phyloP scores from a whole-genome alignment of 495 filamentous ascomycete species.

The Clavariopsis aquatica region DNA sequence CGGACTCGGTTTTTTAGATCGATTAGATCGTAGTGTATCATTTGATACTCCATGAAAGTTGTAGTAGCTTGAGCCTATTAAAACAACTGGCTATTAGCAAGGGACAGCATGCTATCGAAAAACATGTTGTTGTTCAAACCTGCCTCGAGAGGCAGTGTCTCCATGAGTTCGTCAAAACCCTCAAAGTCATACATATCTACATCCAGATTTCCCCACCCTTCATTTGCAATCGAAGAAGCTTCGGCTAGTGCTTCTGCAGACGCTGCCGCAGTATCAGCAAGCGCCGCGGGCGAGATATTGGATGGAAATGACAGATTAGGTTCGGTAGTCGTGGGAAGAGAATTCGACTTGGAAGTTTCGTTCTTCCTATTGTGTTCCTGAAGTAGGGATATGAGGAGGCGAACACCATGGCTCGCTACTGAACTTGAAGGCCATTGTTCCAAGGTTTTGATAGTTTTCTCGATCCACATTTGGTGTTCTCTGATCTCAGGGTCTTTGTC shows the following conservation, averaged over 20 bases:
- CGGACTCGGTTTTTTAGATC: neutral
- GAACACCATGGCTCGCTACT: slow-evolving; percentile 24
- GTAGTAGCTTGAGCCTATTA: neutral
- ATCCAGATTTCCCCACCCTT: neutral
- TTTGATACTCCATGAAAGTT: neutral
- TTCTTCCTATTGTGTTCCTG: slow-evolving; percentile 21
- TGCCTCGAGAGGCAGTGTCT: slow-evolving; percentile 9
- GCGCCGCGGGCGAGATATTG: neutral
- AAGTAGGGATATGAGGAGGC: slow-evolving; percentile 23
- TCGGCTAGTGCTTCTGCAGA: neutral
- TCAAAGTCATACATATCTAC: slow-evolving; percentile 13
- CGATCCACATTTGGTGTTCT: slow-evolving; percentile 38
- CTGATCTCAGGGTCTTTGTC: slow-evolving; percentile 41
- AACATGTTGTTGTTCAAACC: slow-evolving; percentile 22
- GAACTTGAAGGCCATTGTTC: slow-evolving; percentile 25
- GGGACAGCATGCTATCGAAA: slow-evolving; percentile 20
- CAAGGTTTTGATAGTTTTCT: slow-evolving; percentile 20
- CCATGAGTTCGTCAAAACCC: slow-evolving; percentile 5
- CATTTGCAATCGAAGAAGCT: neutral
- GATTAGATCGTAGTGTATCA: neutral
- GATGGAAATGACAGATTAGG: neutral
- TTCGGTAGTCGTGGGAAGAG: neutral
- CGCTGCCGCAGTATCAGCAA: neutral
- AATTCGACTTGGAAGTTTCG: neutral
- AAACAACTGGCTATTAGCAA: slow-evolving; percentile 17